These are phyloP conservation scores for Rhodamnia argentea DNA, from an alignment of 345 rosid genomes.

Conservation along the genomic window DNA sequence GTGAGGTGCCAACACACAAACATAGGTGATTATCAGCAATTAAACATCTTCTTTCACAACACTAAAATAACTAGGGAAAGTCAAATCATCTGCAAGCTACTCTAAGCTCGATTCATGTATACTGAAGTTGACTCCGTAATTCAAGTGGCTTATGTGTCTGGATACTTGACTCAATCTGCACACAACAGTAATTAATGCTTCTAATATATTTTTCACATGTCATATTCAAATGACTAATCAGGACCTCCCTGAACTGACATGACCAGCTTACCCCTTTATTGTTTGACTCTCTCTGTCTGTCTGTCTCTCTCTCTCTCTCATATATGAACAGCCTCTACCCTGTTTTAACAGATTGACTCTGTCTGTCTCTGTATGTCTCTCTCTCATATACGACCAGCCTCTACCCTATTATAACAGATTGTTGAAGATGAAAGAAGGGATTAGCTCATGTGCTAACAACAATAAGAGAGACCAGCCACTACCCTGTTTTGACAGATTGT, in stretches of 20 bases:
- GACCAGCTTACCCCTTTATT: not conserved
- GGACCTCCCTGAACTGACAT: not conserved
- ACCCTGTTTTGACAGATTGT: not conserved
- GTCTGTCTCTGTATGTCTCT: no score
- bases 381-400: not conserved
- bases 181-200: not conserved
- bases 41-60: not conserved
- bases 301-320: no score
- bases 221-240: not conserved
- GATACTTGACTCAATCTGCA: not conserved
- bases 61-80: not conserved
- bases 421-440: not conserved
- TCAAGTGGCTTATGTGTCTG: not conserved
- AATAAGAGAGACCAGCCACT: not conserved
- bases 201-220: not conserved
- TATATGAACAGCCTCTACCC: not conserved
- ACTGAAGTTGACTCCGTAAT: not conserved
- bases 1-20: not conserved
- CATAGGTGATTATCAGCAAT: not conserved
- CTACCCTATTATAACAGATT: not conserved
- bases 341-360: not conserved
- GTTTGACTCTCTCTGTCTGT: not conserved
- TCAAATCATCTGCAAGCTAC: not conserved
- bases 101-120: not conserved
- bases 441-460: not conserved